These are phyloP conservation scores for Rostrohypoxylon terebratum DNA, from an alignment of 495 filamentous ascomycete species.

Conservation along the genomic window DNA sequence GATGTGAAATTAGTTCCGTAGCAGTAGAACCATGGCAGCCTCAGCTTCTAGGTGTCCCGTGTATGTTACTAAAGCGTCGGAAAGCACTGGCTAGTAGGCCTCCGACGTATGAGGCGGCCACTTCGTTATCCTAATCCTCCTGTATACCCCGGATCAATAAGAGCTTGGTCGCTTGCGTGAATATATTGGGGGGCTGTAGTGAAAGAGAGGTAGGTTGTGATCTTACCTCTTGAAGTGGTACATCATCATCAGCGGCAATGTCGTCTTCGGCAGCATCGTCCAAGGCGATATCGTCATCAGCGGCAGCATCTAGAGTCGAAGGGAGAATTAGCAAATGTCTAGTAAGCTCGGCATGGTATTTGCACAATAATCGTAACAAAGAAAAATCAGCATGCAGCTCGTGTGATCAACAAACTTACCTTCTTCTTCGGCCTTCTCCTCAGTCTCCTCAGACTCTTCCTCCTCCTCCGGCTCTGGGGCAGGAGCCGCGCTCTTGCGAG, in stretches of 20 bases:
- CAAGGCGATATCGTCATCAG: conserved; percentile 34
- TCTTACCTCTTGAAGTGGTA: conserved; percentile 28
- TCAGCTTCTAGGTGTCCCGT: conserved; percentile 20
- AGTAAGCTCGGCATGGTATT: not conserved
- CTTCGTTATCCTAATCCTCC: conserved; percentile 46
- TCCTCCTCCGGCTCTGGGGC: conserved; percentile 40
- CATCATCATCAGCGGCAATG: conserved; percentile 13
- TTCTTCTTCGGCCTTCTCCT: conserved; percentile 36
- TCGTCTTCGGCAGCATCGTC: conserved; percentile 29
- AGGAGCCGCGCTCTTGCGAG: conserved; percentile 35
- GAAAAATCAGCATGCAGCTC: not conserved
- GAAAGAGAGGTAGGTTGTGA: conserved; percentile 1
- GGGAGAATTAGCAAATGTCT: conserved; percentile 14
- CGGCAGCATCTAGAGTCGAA: conserved; percentile 22
- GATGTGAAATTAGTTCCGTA: conserved; percentile 9
- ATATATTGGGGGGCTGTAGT: not conserved
- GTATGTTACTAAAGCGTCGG: conserved; percentile 28
- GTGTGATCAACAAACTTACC: conserved; percentile 21
- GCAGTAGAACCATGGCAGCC: not conserved
- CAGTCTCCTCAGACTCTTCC: conserved; percentile 31
- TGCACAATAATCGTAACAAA: not conserved
- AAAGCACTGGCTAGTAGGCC: conserved; percentile 43
- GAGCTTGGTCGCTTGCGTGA: conserved; percentile 4
- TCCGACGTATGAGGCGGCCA: conserved; percentile 31
- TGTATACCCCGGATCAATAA: conserved; percentile 48